Evolutionary conservation across 805 yeast species (phyloP).

Genomic region (Lipomyces lipofer): DNA sequence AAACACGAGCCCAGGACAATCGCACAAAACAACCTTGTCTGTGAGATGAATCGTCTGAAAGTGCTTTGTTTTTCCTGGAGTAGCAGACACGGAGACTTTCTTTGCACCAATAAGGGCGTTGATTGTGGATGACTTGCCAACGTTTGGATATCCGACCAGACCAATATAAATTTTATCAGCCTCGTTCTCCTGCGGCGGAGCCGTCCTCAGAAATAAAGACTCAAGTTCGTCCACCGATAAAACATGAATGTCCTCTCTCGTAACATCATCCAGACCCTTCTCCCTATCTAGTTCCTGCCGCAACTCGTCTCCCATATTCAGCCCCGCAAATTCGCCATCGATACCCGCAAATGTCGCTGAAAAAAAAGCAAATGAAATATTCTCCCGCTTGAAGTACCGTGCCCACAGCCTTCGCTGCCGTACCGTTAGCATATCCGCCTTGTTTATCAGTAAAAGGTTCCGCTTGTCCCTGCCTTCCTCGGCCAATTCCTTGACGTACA

Average conservation of each 20-base stretch:
- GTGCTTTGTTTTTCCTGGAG: slow-evolving; percentile 99
- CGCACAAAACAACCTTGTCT: slow-evolving; percentile 82
- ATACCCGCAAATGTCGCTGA: slow-evolving; percentile 75
- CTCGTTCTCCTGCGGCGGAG: slow-evolving; percentile 54
- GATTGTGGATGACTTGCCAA: slow-evolving; percentile 96
- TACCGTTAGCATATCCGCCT: slow-evolving; percentile 82
- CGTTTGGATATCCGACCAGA: slow-evolving; percentile 96
- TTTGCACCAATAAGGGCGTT: slow-evolving; percentile 95
- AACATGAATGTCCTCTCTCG: slow-evolving; percentile 57
- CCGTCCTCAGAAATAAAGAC: slow-evolving; percentile 67
- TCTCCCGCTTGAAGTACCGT: slow-evolving; percentile 63
- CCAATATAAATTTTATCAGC: slow-evolving; percentile 57
- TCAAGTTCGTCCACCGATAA: slow-evolving; percentile 84
- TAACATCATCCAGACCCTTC: slow-evolving; percentile 26
- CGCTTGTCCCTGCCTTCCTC: slow-evolving; percentile 50
- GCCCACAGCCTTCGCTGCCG: slow-evolving; percentile 87
- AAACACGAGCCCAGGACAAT: slow-evolving; percentile 98
- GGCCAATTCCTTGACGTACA: slow-evolving; percentile 74
- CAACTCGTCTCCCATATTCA: slow-evolving; percentile 35
- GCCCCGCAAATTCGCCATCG: slow-evolving; percentile 19
- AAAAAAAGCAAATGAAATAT: slow-evolving; percentile 86
- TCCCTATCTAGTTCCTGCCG: slow-evolving; percentile 34
- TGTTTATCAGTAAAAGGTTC: slow-evolving; percentile 83
- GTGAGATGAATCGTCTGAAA: slow-evolving; percentile 92
- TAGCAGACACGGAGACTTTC: slow-evolving; percentile 95